phyloP scores from a whole-genome alignment of 2,329 filamentous ascomycete genomes.

The Phyllosticta paracitricarpa region DNA sequence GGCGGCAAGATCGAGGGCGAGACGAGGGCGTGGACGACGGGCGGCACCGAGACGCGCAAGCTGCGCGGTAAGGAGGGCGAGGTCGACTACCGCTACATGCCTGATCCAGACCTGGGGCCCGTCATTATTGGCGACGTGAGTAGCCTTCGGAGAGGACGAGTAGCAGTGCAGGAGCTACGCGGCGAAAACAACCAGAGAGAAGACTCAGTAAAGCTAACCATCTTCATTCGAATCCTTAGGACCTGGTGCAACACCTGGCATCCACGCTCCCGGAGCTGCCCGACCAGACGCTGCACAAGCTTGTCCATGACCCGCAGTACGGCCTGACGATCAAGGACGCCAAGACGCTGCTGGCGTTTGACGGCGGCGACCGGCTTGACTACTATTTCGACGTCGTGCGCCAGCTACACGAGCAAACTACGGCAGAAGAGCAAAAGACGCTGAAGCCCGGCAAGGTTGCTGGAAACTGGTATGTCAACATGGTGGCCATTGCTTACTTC shows the following conservation, averaged over 20 bases:
- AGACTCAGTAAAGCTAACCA: neutral
- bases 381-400: constrained; percentile 64
- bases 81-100: constrained; percentile 98
- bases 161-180: neutral
- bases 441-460: constrained; percentile 34
- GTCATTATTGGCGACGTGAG: constrained; percentile 55
- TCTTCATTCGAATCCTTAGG: constrained; percentile 20
- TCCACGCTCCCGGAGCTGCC: constrained; percentile 59
- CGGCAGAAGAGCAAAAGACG: constrained; percentile 20
- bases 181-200: constrained; percentile 9
- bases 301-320: constrained; percentile 49
- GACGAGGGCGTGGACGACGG: constrained; percentile 86
- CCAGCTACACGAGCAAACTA: constrained; percentile 16
- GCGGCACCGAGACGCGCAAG: constrained; percentile 68
- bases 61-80: constrained; percentile 91
- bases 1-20: constrained; percentile 72
- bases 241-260: constrained; percentile 56
- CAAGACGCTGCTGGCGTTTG: constrained; percentile 63
- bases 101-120: constrained; percentile 80
- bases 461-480: constrained; percentile 44
- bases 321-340: constrained; percentile 74
- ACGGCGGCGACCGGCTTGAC: constrained; percentile 69
- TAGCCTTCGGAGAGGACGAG: constrained; percentile 1
- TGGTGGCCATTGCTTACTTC: no score
- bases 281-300: constrained; percentile 55